A percentile compares a stretch with the other conserved stretches of the same genome.
Evolutionary conservation across 495 filamentous ascomycete genomes (phyloP).

Genomic region (Neurospora intermedia): DNA sequence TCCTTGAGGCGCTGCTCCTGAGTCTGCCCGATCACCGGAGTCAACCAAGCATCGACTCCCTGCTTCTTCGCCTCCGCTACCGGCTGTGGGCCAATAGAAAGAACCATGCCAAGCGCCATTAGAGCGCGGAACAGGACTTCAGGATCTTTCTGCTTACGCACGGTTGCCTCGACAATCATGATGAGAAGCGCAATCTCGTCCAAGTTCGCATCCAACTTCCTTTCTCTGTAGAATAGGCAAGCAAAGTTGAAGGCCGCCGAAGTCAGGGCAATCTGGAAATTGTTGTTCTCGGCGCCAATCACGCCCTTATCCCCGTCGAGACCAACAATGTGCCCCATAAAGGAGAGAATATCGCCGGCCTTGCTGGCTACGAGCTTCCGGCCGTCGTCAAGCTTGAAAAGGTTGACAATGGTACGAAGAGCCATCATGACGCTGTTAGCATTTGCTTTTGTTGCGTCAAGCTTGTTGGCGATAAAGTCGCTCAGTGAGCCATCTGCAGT

Average conservation of each 20-base stretch:
- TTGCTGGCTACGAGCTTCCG: conserved; percentile 46
- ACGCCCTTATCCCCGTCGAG: conserved; percentile 37
- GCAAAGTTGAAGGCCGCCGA: conserved; percentile 83
- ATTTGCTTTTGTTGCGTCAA: conserved; percentile 14
- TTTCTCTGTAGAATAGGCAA: conserved; percentile 39
- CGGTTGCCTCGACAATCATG: conserved; percentile 46
- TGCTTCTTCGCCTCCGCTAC: conserved; percentile 33
- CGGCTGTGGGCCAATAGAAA: conserved; percentile 42
- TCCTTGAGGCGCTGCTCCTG: conserved; percentile 48
- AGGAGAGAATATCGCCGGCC: conserved; percentile 43
- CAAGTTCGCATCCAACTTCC: neutral
- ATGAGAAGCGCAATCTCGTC: conserved; percentile 13
- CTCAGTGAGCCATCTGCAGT: conserved; percentile 26
- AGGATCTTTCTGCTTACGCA: conserved; percentile 55
- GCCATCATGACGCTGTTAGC: conserved; percentile 81
- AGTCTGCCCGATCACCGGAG: conserved; percentile 31
- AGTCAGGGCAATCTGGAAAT: conserved; percentile 68
- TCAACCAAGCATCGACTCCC: conserved; percentile 29
- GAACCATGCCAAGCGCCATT: conserved; percentile 71
- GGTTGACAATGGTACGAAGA: conserved; percentile 70
- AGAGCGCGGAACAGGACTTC: conserved; percentile 78
- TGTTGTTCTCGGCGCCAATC: conserved; percentile 56
- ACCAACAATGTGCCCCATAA: conserved; percentile 32
- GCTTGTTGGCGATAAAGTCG: conserved; percentile 5
- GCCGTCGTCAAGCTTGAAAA: conserved; percentile 69